These are phyloP conservation scores for Rubia peregrina DNA, from an alignment of 305 asterid genomes.

Conservation along the genomic window DNA sequence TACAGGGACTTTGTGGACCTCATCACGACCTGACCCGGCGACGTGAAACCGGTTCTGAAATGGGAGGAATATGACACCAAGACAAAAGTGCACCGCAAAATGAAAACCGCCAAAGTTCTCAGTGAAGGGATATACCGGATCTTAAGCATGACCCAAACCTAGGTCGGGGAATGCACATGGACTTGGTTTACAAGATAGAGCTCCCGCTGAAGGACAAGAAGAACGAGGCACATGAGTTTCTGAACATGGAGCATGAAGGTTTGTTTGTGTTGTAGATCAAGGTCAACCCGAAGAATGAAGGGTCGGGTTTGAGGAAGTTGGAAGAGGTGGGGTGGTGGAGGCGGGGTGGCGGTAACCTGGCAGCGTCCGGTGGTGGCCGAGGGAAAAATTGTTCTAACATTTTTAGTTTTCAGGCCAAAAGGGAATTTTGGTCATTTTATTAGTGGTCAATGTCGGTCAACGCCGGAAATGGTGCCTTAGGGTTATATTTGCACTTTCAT, in stretches of 20 bases:
- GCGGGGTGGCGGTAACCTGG: too few species aligned
- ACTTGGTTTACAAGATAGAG: constrained; percentile 60
- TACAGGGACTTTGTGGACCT: constrained; percentile 38
- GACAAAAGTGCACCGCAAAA: constrained; percentile 28
- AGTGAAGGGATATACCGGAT: constrained; percentile 60
- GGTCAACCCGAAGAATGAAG: constrained; percentile 34
- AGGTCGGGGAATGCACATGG: constrained; percentile 39
- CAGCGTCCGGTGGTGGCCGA: too few species aligned
- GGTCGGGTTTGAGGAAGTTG: background rate
- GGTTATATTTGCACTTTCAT: too few species aligned
- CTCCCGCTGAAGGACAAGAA: constrained; percentile 35
- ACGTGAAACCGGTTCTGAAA: constrained; percentile 23
- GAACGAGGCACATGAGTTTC: constrained; percentile 43
- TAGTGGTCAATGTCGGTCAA: too few species aligned
- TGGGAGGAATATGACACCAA: constrained; percentile 31
- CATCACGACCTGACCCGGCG: constrained; percentile 29
- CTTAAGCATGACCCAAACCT: constrained; percentile 38
- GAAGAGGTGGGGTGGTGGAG: too few species aligned
- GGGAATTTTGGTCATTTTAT: too few species aligned
- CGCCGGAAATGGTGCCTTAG: too few species aligned
- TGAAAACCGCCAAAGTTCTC: constrained; percentile 27
- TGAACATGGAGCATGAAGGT: constrained; percentile 50
- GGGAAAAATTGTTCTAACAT: too few species aligned
- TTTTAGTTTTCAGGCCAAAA: too few species aligned
- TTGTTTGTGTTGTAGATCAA: constrained; percentile 58